Evolutionary conservation across 2,329 filamentous ascomycete species (phyloP), one percentile per base, ranked within the genome.

Genomic region (Aspergillus thermomutatus): DNA sequence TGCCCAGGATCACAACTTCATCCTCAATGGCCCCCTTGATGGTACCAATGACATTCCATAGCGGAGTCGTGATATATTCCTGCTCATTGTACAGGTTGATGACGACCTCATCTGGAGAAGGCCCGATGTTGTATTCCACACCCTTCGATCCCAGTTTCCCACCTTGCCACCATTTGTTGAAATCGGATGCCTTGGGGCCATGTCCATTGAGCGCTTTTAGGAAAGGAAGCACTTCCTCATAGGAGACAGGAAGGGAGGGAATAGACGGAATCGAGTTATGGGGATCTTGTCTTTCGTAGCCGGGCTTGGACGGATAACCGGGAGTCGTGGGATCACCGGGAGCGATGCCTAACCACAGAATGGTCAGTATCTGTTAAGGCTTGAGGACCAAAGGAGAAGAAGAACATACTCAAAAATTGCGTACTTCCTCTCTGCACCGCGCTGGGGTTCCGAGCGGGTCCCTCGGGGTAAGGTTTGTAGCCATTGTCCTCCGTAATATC

Each of bases 31-130:
- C 89, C 9, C 93, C 94, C 66, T 96, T 96, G 71, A 99, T 90
- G 48, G 94, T 80, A 47, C 93, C 93, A 62, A 97, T 93, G 2
- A 94, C 90, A 69, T 99, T 89, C 92, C 92, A 96, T 52, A 93
- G 79, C 3, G 90, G 89, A 0, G 89, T 94, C 1, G 84, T 93
- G 14, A 86, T 85, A 68, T 96, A 94, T 48, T 91, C 85, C 75
- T 95, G 91, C 66, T 91, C 80, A 66, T 93, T 96, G 67, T 83
- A 81, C 43, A 90, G 81, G 68, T 92, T 91, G 54, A 94, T 77
- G 0, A 85, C 84, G 1, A 93, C 69, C 53, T 84, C 75, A 17
- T 89, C 84, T 0, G 92, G 90, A 0, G 91, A 88, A 0, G 92
- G 92, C 1, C 92, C 92, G 56, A 96, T 84, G 70, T 91, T 90